phyloP scores from a whole-genome alignment of 2,329 filamentous ascomycete species.

The Exophiala sp. region DNA sequence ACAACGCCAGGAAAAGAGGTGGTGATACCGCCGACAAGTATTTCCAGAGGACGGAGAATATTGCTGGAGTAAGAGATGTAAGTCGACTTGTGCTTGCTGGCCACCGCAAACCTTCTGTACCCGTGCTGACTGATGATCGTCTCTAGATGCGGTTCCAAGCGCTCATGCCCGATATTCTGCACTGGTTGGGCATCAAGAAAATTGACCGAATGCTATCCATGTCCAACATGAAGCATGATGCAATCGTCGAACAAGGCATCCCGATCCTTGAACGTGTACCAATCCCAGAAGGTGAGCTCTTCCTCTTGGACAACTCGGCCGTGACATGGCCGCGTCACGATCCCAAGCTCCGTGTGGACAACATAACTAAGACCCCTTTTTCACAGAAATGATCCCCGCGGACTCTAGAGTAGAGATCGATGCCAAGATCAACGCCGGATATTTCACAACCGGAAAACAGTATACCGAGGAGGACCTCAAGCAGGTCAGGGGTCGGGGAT shows the following conservation, averaged over 20 bases:
- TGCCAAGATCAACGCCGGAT: conserved; percentile 90
- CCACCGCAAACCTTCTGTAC: no score
- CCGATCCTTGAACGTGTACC: conserved; percentile 86
- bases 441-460: conserved; percentile 74
- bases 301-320: no score
- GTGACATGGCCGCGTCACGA: no score
- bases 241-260: conserved; percentile 48
- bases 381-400: conserved; percentile 89
- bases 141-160: conserved; percentile 87
- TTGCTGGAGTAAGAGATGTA: conserved; percentile 79
- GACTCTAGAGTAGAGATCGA: conserved; percentile 98
- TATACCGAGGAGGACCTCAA: neutral
- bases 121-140: no score
- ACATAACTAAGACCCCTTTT: no score
- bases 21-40: conserved; percentile 69
- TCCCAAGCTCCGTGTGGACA: no score
- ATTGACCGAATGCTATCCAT: conserved; percentile 98
- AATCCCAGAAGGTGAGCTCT: conserved; percentile 66
- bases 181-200: conserved; percentile 97
- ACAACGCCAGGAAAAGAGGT: conserved; percentile 44
- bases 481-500: neutral
- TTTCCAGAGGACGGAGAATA: conserved; percentile 93
- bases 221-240: conserved; percentile 66
- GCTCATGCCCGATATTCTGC: conserved; percentile 93
- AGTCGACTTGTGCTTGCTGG: no score